Base-by-base conservation (phyloP, 495 filamentous ascomycete species). In the Daldinia bambusicola region DNA sequence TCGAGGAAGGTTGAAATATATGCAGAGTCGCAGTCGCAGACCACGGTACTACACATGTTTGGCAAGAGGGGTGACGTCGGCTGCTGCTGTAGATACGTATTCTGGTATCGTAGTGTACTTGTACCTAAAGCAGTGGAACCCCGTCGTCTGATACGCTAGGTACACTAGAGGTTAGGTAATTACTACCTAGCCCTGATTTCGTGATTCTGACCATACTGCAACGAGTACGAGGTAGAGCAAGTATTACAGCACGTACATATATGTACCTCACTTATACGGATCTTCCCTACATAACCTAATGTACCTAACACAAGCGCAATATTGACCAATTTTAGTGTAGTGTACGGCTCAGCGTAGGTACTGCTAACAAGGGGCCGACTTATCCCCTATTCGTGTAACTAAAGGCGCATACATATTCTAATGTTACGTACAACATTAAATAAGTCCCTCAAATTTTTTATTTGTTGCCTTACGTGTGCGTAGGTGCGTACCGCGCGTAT, bases 41-140 rank as follows among this genome's bases (percentile, higher is more conserved):
- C 30, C 30, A 41, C 55, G 16, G 53, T 63, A 31, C 38, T 56
- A n/a, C 52, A 50, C 41, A 38, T 45, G 38, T 60, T 43, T 53
- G 50, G 61, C 61, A 65, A 53, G 48, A 52, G 57, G 61, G 67
- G 67, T 70, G 67, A 70, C 67, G 67, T 70, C 67, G 67, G 67
- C 67, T 43, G 56, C 55, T 43, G 60, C 59, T 69, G 66, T 60
- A 63, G 26, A 41, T n/a, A 26, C 3, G 26, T 26, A 26, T 26
- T 26, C 26, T 26, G 3, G 26, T 26, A 26, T 26, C 3, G 26
- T 26, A 3, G 1, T 26, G 26, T 26, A 26, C 26, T 63, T 41
- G 58, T n/a, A 36, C 34, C 34, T 36, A 36, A 36, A 10, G 34
- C 9, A 60, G 37, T 32, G 59, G 43, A 36, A 22, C 32, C 59